Evolutionary conservation across 2,329 filamentous ascomycete genomes (phyloP).

Genomic region (Trichoderma citrinoviride): DNA sequence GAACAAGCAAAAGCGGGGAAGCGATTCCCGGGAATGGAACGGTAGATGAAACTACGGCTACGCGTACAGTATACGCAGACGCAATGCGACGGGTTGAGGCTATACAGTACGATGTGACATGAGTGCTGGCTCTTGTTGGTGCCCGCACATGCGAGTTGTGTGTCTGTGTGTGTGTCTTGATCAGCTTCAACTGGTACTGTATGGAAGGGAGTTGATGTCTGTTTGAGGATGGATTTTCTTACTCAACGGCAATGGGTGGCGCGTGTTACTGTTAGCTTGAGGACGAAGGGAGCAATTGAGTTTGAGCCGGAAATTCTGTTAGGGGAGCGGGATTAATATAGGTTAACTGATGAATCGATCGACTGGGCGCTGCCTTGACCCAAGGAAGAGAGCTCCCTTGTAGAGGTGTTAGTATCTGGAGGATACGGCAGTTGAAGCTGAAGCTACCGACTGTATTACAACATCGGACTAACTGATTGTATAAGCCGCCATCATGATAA

Average conservation of each 20-base stretch:
- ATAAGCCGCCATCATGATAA: too few relatives aligned
- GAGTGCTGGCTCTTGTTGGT: constrained; percentile 3
- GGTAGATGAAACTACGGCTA: too few relatives aligned
- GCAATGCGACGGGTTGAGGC: background rate
- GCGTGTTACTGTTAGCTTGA: background rate
- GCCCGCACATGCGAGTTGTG: background rate
- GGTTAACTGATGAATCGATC: too few relatives aligned
- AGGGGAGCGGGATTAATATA: too few relatives aligned
- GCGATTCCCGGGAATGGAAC: background rate
- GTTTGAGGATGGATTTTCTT: background rate
- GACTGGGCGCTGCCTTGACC: too few relatives aligned
- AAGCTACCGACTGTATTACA: too few relatives aligned
- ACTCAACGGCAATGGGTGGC: background rate
- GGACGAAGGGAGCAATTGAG: background rate
- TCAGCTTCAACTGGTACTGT: background rate
- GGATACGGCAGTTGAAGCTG: too few relatives aligned
- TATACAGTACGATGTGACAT: background rate
- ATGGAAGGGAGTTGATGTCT: background rate
- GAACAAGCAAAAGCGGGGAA: background rate
- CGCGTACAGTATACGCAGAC: too few relatives aligned
- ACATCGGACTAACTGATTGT: too few relatives aligned
- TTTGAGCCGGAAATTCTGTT: background rate
- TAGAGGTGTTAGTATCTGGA: too few relatives aligned
- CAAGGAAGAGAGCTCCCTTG: too few relatives aligned
- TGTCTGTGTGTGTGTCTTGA: constrained; percentile 10